Conservation (phyloP, 768 basidiomycete genomes). For the Hericium erinaceus region DNA sequence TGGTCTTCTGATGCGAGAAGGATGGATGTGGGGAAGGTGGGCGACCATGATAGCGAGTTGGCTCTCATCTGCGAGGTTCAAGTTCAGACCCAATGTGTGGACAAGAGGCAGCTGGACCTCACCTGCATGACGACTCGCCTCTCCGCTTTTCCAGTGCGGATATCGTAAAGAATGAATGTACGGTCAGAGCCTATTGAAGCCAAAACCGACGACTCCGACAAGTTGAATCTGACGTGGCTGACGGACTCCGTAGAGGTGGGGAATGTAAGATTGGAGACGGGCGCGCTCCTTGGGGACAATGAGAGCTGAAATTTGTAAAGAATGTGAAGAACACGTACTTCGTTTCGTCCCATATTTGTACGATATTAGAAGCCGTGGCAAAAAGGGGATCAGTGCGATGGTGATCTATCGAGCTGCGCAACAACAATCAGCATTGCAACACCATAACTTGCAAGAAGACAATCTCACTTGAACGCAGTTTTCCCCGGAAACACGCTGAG, state of each 20-base stretch:
- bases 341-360: slow-evolving; percentile 98
- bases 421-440: background rate
- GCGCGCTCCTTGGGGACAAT: slow-evolving; percentile 49
- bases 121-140: slow-evolving; percentile 86
- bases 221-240: slow-evolving; percentile 83
- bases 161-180: slow-evolving; percentile 93
- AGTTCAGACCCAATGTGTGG: slow-evolving; percentile 1
- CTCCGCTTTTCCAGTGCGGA: slow-evolving; percentile 94
- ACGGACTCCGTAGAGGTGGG: slow-evolving; percentile 85
- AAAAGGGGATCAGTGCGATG: slow-evolving; percentile 85
- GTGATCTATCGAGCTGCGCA: slow-evolving; percentile 80
- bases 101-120: background rate
- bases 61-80: slow-evolving; percentile 55
- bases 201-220: slow-evolving; percentile 89
- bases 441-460: background rate
- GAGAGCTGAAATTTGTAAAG: background rate
- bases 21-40: slow-evolving; percentile 85
- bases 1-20: slow-evolving; percentile 98
- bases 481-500: slow-evolving; percentile 77
- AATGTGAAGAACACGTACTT: slow-evolving; percentile 44
- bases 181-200: slow-evolving; percentile 92
- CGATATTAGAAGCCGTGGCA: slow-evolving; percentile 85
- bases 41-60: slow-evolving; percentile 91
- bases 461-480: slow-evolving; percentile 76
- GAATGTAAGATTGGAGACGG: slow-evolving; percentile 81